phyloP scores from a whole-genome alignment of 805 yeast species.

The Vanderwaltozyma polyspora region DNA sequence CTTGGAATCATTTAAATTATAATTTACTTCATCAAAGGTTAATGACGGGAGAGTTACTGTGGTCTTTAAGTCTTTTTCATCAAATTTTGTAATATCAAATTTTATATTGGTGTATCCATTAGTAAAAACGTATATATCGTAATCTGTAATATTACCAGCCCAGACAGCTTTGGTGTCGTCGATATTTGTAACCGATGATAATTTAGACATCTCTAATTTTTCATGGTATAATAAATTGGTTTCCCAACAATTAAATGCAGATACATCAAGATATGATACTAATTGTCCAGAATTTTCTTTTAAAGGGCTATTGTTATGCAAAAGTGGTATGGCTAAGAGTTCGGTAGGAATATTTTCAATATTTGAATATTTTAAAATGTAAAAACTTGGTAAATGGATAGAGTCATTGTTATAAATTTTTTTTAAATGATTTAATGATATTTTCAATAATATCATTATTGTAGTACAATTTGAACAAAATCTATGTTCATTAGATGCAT shows the following conservation, averaged over 20 bases:
- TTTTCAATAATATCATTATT: slow-evolving; percentile 30
- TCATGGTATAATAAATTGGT: slow-evolving; percentile 60
- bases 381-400: slow-evolving; percentile 2
- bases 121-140: slow-evolving; percentile 27
- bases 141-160: slow-evolving; percentile 78
- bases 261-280: slow-evolving; percentile 30
- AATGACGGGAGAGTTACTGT: slow-evolving; percentile 32
- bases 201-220: slow-evolving; percentile 67
- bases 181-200: slow-evolving; percentile 69
- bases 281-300: slow-evolving; percentile 10
- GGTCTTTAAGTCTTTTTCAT: slow-evolving; percentile 27
- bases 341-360: slow-evolving; percentile 11
- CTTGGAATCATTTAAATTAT: slow-evolving; percentile 17
- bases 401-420: slow-evolving; percentile 3
- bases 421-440: slow-evolving; percentile 31
- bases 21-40: slow-evolving; percentile 9
- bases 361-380: slow-evolving; percentile 7
- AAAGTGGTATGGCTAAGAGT: slow-evolving; percentile 20
- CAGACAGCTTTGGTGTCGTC: slow-evolving; percentile 39
- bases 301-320: slow-evolving; percentile 6
- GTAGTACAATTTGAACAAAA: slow-evolving; percentile 15
- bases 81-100: neutral
- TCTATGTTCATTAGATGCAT: slow-evolving; percentile 12
- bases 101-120: too few species aligned
- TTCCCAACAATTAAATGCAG: slow-evolving; percentile 50